phyloP scores from a whole-genome alignment of 1,284 basidiomycete species.

The Ustilago nuda region DNA sequence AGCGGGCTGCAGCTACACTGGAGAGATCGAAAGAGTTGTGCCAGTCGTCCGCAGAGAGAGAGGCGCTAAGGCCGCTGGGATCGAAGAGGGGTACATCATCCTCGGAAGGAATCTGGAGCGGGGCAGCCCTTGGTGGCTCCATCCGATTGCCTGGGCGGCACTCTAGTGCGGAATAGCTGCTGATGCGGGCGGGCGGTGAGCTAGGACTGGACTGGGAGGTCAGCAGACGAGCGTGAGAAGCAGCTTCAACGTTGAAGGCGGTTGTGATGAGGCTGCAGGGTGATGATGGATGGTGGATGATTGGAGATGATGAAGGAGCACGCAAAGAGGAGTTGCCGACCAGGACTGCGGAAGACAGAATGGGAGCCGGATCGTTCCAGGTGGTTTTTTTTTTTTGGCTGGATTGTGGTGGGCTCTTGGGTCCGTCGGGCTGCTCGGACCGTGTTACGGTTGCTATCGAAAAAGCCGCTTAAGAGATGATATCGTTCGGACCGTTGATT shows the following conservation, averaged over 20 bases:
- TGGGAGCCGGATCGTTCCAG: not conserved
- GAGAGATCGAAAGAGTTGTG: slow-evolving; percentile 45
- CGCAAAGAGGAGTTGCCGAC: not conserved
- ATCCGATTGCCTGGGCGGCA: slow-evolving; percentile 42
- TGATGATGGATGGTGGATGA: not conserved
- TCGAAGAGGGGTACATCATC: slow-evolving; percentile 53
- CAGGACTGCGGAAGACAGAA: not conserved
- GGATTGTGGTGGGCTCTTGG: not conserved
- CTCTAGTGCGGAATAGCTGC: slow-evolving; percentile 14
- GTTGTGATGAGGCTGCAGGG: not conserved
- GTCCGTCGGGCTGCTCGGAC: not conserved
- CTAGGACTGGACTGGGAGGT: slow-evolving; percentile 2
- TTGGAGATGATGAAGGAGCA: not conserved
- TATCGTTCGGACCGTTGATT: not conserved
- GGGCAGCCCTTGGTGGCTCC: slow-evolving; percentile 39
- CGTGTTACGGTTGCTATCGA: not conserved
- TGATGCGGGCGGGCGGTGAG: slow-evolving; percentile 4
- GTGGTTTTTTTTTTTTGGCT: too few relatives aligned
- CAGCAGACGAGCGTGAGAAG: not conserved
- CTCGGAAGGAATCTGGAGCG: slow-evolving; percentile 51
- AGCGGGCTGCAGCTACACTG: slow-evolving; percentile 49
- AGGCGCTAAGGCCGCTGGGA: slow-evolving; percentile 52
- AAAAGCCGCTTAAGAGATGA: not conserved
- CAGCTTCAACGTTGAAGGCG: not conserved
- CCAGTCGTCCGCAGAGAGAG: slow-evolving; percentile 53